phyloP scores from a whole-genome alignment of 202 grass and related monocot genomes.

The Cymbopogon flexuosus region DNA sequence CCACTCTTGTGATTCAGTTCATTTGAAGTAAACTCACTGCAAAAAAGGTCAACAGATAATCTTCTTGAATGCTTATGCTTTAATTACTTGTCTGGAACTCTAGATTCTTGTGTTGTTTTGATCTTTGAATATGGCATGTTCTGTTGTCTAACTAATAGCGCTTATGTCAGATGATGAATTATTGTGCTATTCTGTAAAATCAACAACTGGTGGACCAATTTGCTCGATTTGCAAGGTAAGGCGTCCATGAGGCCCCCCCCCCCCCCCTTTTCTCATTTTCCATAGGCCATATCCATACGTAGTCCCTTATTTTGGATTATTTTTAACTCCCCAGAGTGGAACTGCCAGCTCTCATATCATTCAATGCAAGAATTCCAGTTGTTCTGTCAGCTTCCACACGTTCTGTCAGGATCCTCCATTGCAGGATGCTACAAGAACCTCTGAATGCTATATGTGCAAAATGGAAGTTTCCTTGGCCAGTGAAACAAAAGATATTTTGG shows the following conservation, averaged over 20 bases:
- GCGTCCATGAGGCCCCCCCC: not conserved
- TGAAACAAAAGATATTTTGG: slow-evolving; percentile 1
- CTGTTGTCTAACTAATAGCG: not conserved
- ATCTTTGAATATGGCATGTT: not conserved
- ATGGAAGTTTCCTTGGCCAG: not conserved
- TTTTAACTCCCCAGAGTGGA: slow-evolving; percentile 36
- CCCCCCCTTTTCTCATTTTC: no score
- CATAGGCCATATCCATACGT: not conserved
- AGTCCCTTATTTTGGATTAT: not conserved
- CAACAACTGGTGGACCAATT: slow-evolving; percentile 29
- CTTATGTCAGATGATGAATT: slow-evolving; percentile 42
- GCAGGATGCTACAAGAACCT: slow-evolving; percentile 31
- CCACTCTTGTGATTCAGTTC: not conserved
- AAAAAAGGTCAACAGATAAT: not conserved
- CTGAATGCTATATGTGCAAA: slow-evolving; percentile 42
- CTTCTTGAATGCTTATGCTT: not conserved
- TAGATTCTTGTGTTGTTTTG: slow-evolving; percentile 12
- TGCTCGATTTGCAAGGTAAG: slow-evolving; percentile 41
- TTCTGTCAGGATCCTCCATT: slow-evolving; percentile 50
- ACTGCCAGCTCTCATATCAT: slow-evolving; percentile 38
- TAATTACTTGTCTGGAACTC: not conserved
- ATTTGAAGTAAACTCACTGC: not conserved
- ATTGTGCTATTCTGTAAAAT: slow-evolving; percentile 32
- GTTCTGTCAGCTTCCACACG: slow-evolving; percentile 37
- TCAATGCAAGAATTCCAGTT: slow-evolving; percentile 47